Base-by-base conservation (phyloP, 2,329 filamentous ascomycete species). In the Penicillium sp. region DNA sequence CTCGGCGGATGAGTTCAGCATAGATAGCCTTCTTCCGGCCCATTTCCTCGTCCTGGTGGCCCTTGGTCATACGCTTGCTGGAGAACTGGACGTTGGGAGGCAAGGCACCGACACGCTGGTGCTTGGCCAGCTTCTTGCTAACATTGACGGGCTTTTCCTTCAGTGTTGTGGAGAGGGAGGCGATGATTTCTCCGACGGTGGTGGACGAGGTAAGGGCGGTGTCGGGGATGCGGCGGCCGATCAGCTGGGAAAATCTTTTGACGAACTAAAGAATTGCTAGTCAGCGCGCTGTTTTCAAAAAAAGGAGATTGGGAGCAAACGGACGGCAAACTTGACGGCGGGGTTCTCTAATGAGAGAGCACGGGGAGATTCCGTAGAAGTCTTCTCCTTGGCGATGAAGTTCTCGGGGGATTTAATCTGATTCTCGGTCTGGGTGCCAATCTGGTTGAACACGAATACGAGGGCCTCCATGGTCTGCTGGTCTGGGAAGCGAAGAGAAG, bases 11-110 rank as follows among this genome's bases (percentile, higher is more conserved):
- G 56, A 92, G 76, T 71, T 90, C 87, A 64, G 85, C 76, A 69
- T 88, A 81, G 64, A 92, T 89, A 44, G 91, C 71, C 82, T 94
- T 94, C 83, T 87, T 89, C 63, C 89, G 79, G 25, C 90, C 90
- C 38, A 89, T 69, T 44, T 82, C 79, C 62, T 81, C 83, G 72
- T 92, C 88, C 69, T 83, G 84, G 69, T 92, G 82, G 30, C 88
- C 83, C 9, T 84, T 81, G 7, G 85, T 91, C 53, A 89, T 76
- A 63, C 86, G 85, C 58, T 80, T 80, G 24, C 73, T 69, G 60
- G 82, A 81, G 20, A 96, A 74, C 60, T 79, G 80, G 39, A 96
- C 85, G 66, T 96, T 96, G 55, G 82, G 76, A 1, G 83, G 76
- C 1, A 69, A 61, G 16, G 74, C 63, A 28, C 89, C 73, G 16